Evolutionary conservation across 2,329 filamentous ascomycete genomes (phyloP).

Genomic region (Calonectria naviculata): DNA sequence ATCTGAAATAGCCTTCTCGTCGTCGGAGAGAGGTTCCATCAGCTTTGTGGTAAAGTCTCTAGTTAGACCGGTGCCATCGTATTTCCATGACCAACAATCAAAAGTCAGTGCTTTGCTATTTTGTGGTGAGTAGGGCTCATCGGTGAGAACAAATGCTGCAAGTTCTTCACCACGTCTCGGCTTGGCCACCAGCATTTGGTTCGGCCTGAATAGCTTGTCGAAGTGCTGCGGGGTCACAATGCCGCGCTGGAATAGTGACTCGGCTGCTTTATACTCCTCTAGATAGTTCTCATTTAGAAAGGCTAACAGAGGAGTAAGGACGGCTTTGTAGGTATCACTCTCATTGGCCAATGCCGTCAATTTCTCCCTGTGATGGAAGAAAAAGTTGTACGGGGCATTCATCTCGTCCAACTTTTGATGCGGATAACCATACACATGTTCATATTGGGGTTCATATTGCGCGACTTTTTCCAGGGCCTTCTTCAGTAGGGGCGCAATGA

Average conservation of each 20-base stretch:
- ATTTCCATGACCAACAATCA: background rate
- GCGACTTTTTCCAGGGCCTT: background rate
- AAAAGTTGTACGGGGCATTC: background rate
- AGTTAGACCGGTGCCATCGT: background rate
- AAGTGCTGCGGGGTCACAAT: background rate
- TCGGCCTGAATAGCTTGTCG: background rate
- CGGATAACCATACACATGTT: background rate
- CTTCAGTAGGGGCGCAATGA: background rate
- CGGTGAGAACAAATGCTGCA: background rate
- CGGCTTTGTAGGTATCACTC: background rate
- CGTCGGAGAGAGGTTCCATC: background rate
- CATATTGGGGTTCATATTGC: background rate
- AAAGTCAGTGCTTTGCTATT: background rate
- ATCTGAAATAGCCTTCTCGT: background rate
- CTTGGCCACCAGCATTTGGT: background rate
- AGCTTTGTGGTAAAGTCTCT: background rate
- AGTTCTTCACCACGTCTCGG: background rate
- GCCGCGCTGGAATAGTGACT: background rate
- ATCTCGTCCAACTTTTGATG: background rate
- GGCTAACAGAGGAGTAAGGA: background rate
- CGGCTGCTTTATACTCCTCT: background rate
- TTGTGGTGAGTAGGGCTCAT: background rate
- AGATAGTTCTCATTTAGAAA: background rate
- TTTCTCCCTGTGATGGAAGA: background rate
- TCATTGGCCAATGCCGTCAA: background rate